Conservation (phyloP, 2,329 filamentous ascomycete genomes). For the Xylariaceae sp. region DNA sequence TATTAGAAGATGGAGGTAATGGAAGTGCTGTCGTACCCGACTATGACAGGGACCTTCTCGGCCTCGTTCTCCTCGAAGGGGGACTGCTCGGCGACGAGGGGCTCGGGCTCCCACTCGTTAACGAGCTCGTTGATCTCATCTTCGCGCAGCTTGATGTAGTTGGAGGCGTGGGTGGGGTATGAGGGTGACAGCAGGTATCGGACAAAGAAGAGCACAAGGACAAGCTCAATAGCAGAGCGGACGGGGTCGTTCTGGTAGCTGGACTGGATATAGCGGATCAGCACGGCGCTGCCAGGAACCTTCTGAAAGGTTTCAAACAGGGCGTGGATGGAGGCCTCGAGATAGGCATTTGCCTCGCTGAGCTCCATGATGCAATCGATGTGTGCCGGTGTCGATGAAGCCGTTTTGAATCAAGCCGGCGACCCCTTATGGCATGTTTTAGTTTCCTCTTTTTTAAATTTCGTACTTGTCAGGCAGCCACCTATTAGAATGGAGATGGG, state of each 20-base stretch:
- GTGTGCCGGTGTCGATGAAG: too few species aligned
- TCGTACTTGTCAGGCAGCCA: too few species aligned
- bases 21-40: constrained; percentile 80
- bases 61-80: constrained; percentile 74
- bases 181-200: constrained; percentile 87
- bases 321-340: constrained; percentile 49
- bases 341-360: constrained; percentile 54
- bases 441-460: too few species aligned
- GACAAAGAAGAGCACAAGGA: constrained; percentile 92
- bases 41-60: constrained; percentile 81
- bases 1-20: too few species aligned
- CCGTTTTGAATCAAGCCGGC: too few species aligned
- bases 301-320: constrained; percentile 71
- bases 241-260: constrained; percentile 98
- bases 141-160: constrained; percentile 83
- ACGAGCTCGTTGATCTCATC: constrained; percentile 97
- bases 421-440: too few species aligned
- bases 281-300: constrained; percentile 88
- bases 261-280: constrained; percentile 91
- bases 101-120: constrained; percentile 94
- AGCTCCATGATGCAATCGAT: constrained; percentile 53
- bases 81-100: constrained; percentile 72
- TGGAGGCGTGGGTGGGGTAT: constrained; percentile 87
- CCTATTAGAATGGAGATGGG: too few species aligned
- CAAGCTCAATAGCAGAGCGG: constrained; percentile 85